phyloP scores from a whole-genome alignment of 2,329 filamentous ascomycete species.

The Tolypocladium paradoxum region DNA sequence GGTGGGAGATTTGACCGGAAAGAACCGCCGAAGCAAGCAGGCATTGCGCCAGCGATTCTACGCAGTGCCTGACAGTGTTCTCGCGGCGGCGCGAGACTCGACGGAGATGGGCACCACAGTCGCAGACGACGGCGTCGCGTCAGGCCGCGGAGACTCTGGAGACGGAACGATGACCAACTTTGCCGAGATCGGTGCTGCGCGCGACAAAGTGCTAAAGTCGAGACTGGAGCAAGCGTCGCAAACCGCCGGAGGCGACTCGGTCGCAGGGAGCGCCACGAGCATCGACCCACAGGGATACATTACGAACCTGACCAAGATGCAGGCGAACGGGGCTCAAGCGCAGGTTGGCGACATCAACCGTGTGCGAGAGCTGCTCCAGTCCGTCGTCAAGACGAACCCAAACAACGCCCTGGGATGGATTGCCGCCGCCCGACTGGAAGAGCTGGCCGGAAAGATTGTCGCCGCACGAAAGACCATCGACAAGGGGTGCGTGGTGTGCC shows the following conservation, averaged over 20 bases:
- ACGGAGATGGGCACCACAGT: slow-evolving; percentile 80
- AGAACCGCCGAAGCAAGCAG: slow-evolving; percentile 77
- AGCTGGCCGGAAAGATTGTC: slow-evolving; percentile 83
- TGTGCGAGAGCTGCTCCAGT: slow-evolving; percentile 84
- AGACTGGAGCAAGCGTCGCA: slow-evolving; percentile 81
- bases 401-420: slow-evolving; percentile 95
- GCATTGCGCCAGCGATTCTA: slow-evolving; percentile 81
- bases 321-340: slow-evolving; percentile 66
- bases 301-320: slow-evolving; percentile 76
- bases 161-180: slow-evolving; percentile 98
- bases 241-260: slow-evolving; percentile 51
- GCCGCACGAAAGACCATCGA: slow-evolving; percentile 82
- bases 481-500: slow-evolving; percentile 80
- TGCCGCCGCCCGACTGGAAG: slow-evolving; percentile 82
- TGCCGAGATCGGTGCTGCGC: slow-evolving; percentile 88
- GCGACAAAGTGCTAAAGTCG: slow-evolving; percentile 94
- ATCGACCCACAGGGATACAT: slow-evolving; percentile 95
- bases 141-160: slow-evolving; percentile 30
- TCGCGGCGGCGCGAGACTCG: slow-evolving; percentile 74
- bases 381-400: slow-evolving; percentile 93
- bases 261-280: slow-evolving; percentile 71
- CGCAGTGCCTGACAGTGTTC: slow-evolving; percentile 89
- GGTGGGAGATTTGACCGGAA: slow-evolving; percentile 91
- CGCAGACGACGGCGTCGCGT: slow-evolving; percentile 60
- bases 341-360: slow-evolving; percentile 93